Percentiles rank a stretch among this genome's conserved stretches.
Evolutionary conservation across 2,329 filamentous ascomycete species (phyloP).

Genomic region (Monilinia aucupariae): DNA sequence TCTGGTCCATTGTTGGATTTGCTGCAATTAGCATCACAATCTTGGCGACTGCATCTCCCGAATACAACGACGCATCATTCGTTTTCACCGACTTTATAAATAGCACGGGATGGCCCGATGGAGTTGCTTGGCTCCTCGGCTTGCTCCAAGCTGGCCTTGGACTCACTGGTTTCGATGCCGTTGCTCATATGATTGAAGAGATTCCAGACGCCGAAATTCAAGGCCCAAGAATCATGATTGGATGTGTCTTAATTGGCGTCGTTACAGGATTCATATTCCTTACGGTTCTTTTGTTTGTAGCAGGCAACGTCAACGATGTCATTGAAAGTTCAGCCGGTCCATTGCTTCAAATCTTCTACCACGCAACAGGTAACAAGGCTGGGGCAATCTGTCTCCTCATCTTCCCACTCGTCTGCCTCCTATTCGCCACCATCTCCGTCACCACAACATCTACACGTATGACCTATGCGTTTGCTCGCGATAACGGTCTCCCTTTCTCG

Average conservation of each 20-base stretch:
- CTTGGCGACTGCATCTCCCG: conserved; percentile 45
- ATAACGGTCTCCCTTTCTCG: conserved; percentile 60
- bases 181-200: conserved; percentile 47
- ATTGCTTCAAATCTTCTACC: conserved; percentile 47
- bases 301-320: conserved; percentile 40
- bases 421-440: conserved; percentile 58
- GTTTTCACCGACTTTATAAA: conserved; percentile 52
- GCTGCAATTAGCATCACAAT: conserved; percentile 47
- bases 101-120: conserved; percentile 45
- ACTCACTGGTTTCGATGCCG: conserved; percentile 43
- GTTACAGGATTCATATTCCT: conserved; percentile 36
- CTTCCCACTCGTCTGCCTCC: conserved; percentile 58
- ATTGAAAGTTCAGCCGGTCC: conserved; percentile 41
- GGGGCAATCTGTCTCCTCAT: conserved; percentile 29
- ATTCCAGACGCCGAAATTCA: conserved; percentile 46
- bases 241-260: conserved; percentile 45
- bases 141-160: conserved; percentile 49
- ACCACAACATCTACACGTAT: conserved; percentile 43
- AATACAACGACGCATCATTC: conserved; percentile 48
- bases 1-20: conserved; percentile 50
- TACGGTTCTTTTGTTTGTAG: conserved; percentile 35
- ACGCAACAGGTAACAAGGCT: conserved; percentile 41
- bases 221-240: conserved; percentile 46
- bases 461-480: conserved; percentile 61
- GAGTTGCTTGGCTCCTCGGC: conserved; percentile 48